Base-by-base conservation (phyloP, 1,284 basidiomycete species). In the Ganoderma resinaceum region DNA sequence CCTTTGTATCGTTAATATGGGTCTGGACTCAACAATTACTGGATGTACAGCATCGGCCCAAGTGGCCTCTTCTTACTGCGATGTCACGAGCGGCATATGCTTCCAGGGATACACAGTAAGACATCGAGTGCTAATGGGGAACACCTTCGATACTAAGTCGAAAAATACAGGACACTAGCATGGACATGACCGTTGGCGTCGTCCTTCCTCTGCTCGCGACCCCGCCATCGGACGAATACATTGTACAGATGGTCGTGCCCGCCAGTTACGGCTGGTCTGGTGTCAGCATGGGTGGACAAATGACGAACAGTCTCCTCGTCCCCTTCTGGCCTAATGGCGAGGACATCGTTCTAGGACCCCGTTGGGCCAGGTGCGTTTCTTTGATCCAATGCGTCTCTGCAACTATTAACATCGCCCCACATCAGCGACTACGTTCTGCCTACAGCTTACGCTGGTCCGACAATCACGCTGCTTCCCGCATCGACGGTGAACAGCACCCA, bases 401-500 rank as follows among this genome's bases (percentile, higher is more conserved):
- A 2, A 7, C 38, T 0, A 26, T 35, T 53, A 31, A 52, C 18
- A 7, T 53, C 14, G 7, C 23, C 37, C 2, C 26, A 3, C 6
- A 18, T 62, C 11, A 78, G 77, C 31, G 76, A 75, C 61, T 77
- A 78, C 64, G 73, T 76, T 14, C 68, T 78, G 12, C 78, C 77
- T 8, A 38, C 40, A 5, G 59, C 66, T 3, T 79, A 77, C 66
- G 38, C 72, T 1, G 78, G 78, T 4, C 78, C 78, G 18, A 71
- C 64, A 33, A 69, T 77, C 65, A 78, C 76, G 1, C 66, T 77
- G 23, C 72, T 79, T 20, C 73, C 74, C 7, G 69, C 70, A 40
- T 77, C 77, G 1, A 70, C 69, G 18, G 70, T 77, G n/a, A 79
- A 79, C 66, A 76, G 74, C 55, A 79, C 77, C 18, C 74, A 78